Evolutionary conservation across 2,329 filamentous ascomycete species (phyloP).

Genomic region (Corniculantispora saksenae): DNA sequence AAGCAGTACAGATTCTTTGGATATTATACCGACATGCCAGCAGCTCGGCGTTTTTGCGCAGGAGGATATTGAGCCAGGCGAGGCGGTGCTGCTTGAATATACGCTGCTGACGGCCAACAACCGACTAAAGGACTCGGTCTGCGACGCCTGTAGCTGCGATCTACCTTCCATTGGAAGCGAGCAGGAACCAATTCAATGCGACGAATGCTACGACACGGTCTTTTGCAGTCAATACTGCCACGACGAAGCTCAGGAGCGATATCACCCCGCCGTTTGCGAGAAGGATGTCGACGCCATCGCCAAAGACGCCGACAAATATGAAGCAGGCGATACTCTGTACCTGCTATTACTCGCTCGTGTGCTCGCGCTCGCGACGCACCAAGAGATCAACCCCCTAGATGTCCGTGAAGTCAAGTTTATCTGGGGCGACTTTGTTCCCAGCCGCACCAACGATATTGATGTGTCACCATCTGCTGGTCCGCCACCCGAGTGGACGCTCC

Average conservation of each 20-base stretch:
- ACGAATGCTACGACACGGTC: constrained; percentile 64
- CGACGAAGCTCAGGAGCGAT: constrained; percentile 57
- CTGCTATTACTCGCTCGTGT: constrained; percentile 63
- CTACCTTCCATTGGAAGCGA: constrained; percentile 61
- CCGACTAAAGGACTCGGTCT: constrained; percentile 80
- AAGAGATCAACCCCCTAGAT: constrained; percentile 63
- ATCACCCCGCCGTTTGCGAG: constrained; percentile 67
- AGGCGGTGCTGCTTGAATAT: constrained; percentile 77
- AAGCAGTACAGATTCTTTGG: constrained; percentile 48
- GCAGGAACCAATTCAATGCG: constrained; percentile 54
- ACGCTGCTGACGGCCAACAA: constrained; percentile 89
- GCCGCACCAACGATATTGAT: constrained; percentile 53
- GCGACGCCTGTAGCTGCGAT: constrained; percentile 81
- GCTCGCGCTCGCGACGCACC: constrained; percentile 63
- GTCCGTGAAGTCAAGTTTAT: constrained; percentile 66
- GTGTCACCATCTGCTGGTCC: constrained; percentile 55
- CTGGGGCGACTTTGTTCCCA: constrained; percentile 66
- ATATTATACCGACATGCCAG: constrained; percentile 60
- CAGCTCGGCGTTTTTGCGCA: constrained; percentile 92
- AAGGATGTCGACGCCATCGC: constrained; percentile 66
- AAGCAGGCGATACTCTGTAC: constrained; percentile 63
- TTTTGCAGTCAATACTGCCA: constrained; percentile 65
- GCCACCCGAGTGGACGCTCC: constrained; percentile 66
- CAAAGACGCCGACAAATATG: constrained; percentile 61
- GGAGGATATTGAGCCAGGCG: constrained; percentile 74